These are phyloP conservation scores for Xylaria sp. DNA, from an alignment of 2,329 filamentous ascomycete genomes.

Conservation along the genomic window DNA sequence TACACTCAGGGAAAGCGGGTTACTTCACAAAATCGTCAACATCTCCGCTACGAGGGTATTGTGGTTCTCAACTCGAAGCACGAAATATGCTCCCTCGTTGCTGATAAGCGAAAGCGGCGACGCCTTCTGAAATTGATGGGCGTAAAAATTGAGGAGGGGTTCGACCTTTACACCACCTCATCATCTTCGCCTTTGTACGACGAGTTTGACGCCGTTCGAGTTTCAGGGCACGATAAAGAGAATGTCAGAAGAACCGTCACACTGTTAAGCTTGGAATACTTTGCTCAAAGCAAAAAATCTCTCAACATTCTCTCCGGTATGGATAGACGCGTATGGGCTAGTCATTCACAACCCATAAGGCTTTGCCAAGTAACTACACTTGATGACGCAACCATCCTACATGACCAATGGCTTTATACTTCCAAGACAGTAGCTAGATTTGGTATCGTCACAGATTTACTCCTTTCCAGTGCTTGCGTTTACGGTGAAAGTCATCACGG, in stretches of 20 bases:
- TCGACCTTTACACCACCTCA: not conserved
- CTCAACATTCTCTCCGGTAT: conserved; percentile 12
- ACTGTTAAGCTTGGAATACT: conserved; percentile 10
- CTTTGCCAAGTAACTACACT: conserved; percentile 6
- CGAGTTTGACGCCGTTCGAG: conserved; percentile 6
- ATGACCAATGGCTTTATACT: conserved; percentile 11
- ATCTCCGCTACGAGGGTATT: conserved; percentile 9
- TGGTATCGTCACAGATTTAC: not conserved
- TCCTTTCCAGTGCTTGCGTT: conserved; percentile 11
- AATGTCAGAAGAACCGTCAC: conserved; percentile 4
- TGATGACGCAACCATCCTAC: not conserved
- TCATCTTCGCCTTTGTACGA: not conserved
- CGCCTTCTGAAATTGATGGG: conserved; percentile 1
- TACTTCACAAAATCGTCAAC: not conserved
- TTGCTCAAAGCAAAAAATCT: not conserved
- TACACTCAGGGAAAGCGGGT: not conserved
- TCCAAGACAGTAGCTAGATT: not conserved
- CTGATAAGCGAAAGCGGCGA: not conserved
- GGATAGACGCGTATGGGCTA: conserved; percentile 5
- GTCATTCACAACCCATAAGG: not conserved
- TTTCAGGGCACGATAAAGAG: not conserved
- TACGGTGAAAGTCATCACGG: not conserved
- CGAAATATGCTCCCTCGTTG: not conserved
- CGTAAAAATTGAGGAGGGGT: not conserved
- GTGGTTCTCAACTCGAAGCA: conserved; percentile 14